Conservation (phyloP, 441 rosid genomes). For the Flueggea neowawraea region DNA sequence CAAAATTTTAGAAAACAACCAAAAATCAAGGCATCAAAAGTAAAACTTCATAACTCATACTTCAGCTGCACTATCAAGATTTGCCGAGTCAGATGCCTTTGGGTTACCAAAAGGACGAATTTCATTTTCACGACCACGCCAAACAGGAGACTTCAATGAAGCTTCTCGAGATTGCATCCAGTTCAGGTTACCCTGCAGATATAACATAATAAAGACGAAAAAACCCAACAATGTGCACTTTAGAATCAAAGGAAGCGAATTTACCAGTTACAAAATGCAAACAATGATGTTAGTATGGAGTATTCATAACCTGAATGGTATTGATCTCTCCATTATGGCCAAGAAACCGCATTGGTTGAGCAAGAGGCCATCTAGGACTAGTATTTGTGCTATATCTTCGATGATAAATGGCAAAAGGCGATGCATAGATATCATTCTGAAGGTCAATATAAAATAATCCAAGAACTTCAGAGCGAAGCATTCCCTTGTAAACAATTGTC, state of each 20-base stretch:
- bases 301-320: slow-evolving; percentile 78
- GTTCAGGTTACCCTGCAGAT: slow-evolving; percentile 86
- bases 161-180: slow-evolving; percentile 99
- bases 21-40: slow-evolving; percentile 1
- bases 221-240: background rate
- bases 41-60: slow-evolving; percentile 42
- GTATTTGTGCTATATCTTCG: slow-evolving; percentile 98
- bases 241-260: slow-evolving; percentile 18
- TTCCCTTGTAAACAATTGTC: slow-evolving; percentile 98
- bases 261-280: background rate
- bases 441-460: slow-evolving; percentile 86
- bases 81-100: slow-evolving; percentile 96
- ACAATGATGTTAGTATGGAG: background rate
- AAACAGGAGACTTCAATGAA: slow-evolving; percentile 90
- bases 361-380: slow-evolving; percentile 99
- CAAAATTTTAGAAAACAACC: slow-evolving; percentile 2
- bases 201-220: background rate
- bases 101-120: slow-evolving; percentile 96
- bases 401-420: slow-evolving; percentile 98
- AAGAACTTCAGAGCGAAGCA: slow-evolving; percentile 98
- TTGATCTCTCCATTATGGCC: slow-evolving; percentile 99
- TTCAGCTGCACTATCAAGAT: slow-evolving; percentile 98
- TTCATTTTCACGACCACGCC: slow-evolving; percentile 97
- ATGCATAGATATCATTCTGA: slow-evolving; percentile 65
- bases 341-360: slow-evolving; percentile 99